phyloP scores from a whole-genome alignment of 1,139 yeast species.

The Suhomyces atakaporum region DNA sequence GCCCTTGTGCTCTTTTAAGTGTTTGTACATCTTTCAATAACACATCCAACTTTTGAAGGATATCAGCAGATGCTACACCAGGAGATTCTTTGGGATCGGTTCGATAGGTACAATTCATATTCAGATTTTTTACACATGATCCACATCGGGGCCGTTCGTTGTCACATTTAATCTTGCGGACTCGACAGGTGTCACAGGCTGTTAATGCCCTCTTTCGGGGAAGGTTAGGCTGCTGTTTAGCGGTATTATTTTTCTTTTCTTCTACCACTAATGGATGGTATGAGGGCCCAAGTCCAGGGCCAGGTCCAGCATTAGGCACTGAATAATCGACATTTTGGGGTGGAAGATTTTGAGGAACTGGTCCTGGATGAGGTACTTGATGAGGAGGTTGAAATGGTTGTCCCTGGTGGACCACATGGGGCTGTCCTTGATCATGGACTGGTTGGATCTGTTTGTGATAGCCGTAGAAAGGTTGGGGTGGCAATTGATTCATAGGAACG shows the following conservation, averaged over 20 bases:
- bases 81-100: constrained; percentile 28
- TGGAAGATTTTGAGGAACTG: not conserved
- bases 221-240: constrained; percentile 1
- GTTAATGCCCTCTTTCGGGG: constrained; percentile 44
- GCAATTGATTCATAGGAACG: not conserved
- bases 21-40: constrained; percentile 30
- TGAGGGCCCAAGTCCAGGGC: not conserved
- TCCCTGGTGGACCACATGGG: constrained; percentile 1
- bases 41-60: constrained; percentile 33
- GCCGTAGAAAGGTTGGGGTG: constrained; percentile 4
- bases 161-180: constrained; percentile 54
- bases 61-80: constrained; percentile 31
- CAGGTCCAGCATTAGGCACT: not conserved
- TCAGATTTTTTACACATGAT: constrained; percentile 44
- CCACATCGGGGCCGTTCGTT: constrained; percentile 53
- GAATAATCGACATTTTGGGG: too few species aligned
- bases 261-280: constrained; percentile 4
- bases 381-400: constrained; percentile 6
- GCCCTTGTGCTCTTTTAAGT: constrained; percentile 9
- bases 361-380: too few species aligned
- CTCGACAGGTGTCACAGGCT: constrained; percentile 51
- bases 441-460: constrained; percentile 1
- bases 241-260: too few species aligned
- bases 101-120: constrained; percentile 33
- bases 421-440: not conserved